phyloP scores from a whole-genome alignment of 176 grass and related monocot genomes.

The Oryza glaberrima region DNA sequence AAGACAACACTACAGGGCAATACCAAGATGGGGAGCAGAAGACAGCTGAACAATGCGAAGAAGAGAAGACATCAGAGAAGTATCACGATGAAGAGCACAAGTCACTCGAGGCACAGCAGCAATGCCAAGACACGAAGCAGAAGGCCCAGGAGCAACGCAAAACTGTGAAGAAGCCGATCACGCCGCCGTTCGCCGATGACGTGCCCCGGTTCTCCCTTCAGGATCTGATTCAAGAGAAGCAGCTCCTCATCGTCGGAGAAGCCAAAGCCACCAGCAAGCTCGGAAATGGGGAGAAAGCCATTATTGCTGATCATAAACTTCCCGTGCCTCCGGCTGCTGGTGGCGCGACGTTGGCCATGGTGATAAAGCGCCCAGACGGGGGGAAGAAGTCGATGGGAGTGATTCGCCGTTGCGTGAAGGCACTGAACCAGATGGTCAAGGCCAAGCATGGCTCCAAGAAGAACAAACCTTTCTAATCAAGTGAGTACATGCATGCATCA shows the following conservation, averaged over 20 bases:
- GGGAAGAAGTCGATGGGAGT: slow-evolving; percentile 55
- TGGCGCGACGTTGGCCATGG: slow-evolving; percentile 44
- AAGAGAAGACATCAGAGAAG: slow-evolving; percentile 10
- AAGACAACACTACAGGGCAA: not conserved
- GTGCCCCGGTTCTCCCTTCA: slow-evolving; percentile 65
- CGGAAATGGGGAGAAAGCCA: not conserved
- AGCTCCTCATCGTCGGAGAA: slow-evolving; percentile 50
- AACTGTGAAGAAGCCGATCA: slow-evolving; percentile 1
- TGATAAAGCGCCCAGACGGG: slow-evolving; percentile 46
- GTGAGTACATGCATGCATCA: slow-evolving; percentile 38
- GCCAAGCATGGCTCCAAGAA: slow-evolving; percentile 62
- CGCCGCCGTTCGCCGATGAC: not conserved
- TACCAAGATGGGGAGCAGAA: slow-evolving; percentile 15
- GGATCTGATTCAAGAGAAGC: slow-evolving; percentile 75
- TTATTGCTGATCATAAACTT: slow-evolving; percentile 21
- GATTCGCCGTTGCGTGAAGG: slow-evolving; percentile 71
- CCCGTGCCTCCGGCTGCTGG: slow-evolving; percentile 20
- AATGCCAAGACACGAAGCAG: not conserved
- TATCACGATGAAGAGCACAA: slow-evolving; percentile 41
- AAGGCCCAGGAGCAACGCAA: slow-evolving; percentile 28
- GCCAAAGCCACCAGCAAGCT: slow-evolving; percentile 30
- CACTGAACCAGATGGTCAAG: slow-evolving; percentile 82
- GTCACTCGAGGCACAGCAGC: not conserved
- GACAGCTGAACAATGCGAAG: not conserved
- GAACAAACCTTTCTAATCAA: slow-evolving; percentile 52